Conservation (phyloP, 352 stramenopile genomes). For the Globisporangium parvum region DNA sequence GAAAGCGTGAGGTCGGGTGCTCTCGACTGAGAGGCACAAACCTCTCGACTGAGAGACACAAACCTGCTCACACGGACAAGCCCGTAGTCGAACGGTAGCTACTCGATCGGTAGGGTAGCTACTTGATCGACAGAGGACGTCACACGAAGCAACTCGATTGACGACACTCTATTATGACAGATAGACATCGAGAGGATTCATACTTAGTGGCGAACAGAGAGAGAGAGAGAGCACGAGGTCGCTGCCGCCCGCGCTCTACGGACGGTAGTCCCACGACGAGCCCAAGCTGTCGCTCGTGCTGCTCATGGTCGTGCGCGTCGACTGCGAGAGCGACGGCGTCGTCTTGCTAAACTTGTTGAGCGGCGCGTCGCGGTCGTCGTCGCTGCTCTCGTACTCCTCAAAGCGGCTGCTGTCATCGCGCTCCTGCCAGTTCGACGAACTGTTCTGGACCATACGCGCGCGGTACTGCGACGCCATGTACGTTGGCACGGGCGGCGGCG, state of each 20-base stretch:
- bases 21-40: no score
- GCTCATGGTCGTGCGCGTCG: slow-evolving; percentile 16
- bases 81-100: no score
- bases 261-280: slow-evolving; percentile 13
- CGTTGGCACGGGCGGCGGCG: background rate
- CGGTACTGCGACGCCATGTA: slow-evolving; percentile 9
- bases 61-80: no score
- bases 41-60: no score
- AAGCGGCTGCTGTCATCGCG: slow-evolving; percentile 10
- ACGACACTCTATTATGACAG: no score
- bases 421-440: slow-evolving; percentile 2
- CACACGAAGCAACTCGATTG: no score
- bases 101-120: no score
- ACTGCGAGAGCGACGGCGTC: slow-evolving; percentile 3
- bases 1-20: no score
- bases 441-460: background rate
- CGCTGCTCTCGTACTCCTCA: slow-evolving; percentile 7
- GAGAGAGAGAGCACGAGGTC: background rate
- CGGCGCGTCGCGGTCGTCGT: slow-evolving; percentile 8
- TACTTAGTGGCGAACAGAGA: background rate
- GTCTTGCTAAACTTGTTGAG: background rate
- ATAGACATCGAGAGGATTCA: no score
- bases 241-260: background rate
- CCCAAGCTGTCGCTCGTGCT: slow-evolving; percentile 12
- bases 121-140: no score